Percentiles rank a stretch among this genome's conserved stretches.
Evolutionary conservation across 352 stramenopile genomes (phyloP).

Genomic region (Phytophthora idaei): DNA sequence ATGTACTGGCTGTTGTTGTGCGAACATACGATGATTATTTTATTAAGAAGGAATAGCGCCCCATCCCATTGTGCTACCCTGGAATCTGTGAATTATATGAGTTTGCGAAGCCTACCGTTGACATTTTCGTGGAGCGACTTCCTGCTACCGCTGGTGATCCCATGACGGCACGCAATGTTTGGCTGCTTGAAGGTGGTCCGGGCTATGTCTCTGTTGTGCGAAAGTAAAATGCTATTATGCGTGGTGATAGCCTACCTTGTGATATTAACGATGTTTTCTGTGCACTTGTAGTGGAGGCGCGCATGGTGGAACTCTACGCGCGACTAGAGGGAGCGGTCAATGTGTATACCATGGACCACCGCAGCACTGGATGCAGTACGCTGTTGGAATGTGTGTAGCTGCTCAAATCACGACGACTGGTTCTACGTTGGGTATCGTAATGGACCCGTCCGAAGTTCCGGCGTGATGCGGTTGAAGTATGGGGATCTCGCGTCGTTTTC

Average conservation of each 20-base stretch:
- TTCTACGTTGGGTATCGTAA: slow-evolving; percentile 26
- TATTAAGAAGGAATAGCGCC: no score
- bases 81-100: slow-evolving; percentile 24
- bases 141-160: slow-evolving; percentile 11
- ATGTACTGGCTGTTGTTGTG: no score
- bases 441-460: slow-evolving; percentile 35
- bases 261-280: neutral
- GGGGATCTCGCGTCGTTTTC: slow-evolving; percentile 51
- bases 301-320: slow-evolving; percentile 37
- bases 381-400: slow-evolving; percentile 39
- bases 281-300: slow-evolving; percentile 39
- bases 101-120: slow-evolving; percentile 19
- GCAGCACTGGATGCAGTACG: slow-evolving; percentile 12
- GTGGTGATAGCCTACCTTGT: neutral
- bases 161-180: slow-evolving; percentile 35
- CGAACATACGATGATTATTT: no score
- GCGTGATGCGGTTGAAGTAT: slow-evolving; percentile 47
- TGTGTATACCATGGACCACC: slow-evolving; percentile 62
- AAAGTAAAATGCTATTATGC: slow-evolving; percentile 17
- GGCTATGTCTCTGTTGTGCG: slow-evolving; percentile 42
- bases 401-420: slow-evolving; percentile 41
- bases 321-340: slow-evolving; percentile 40
- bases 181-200: slow-evolving; percentile 46
- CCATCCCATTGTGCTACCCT: slow-evolving; percentile 38
- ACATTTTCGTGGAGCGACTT: slow-evolving; percentile 50